Evolutionary conservation across 495 filamentous ascomycete species (phyloP), one percentile per base, ranked within the genome.

Genomic region (Hyaloscypha bicolor): DNA sequence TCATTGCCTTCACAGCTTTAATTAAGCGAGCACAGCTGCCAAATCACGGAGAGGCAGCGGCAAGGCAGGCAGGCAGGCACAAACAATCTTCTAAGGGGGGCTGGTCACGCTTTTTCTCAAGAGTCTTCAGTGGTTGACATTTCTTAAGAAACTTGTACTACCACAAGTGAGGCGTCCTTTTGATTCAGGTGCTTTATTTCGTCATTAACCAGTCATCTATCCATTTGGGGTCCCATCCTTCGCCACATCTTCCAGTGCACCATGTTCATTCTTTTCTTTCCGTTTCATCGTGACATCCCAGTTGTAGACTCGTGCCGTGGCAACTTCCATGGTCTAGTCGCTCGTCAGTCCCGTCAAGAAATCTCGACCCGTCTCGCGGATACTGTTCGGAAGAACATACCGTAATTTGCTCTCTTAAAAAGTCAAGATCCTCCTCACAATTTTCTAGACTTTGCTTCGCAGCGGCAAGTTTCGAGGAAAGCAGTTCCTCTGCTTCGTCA

Each of bases 361-460:
- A 52, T 59, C 4, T 22, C 22, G 42, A 25, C 21, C 11, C 2
- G 39, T 66, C 22, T 56, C 5, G 9, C 19, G n/a, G 14, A 31
- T 16, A 19, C 62, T 3, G 16, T 2, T 35, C 1, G 53, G 42
- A 62, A 30, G 39, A 14, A 77, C 85, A 64, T 82, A 96, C 93
- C 74, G 95, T 99, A 73, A 98, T 95, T 82, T 99, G 95, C 76
- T 97, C 94, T 68, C 95, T 82, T 77, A 99, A 79, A 75, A 98
- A 99, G 73, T 99, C 95, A 78, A 97, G 77, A 77, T 99, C 95
- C 82, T 99, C 95, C 74, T 97, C 94, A 73, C 94, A 97, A 70
- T 94, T 93, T 29, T 79, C 76, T 73, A 97, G 74, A 72, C 87
- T 96, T 74, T 82, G 78, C 76, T 92, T 89, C 30, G 95, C 95